phyloP scores from a whole-genome alignment of 83 land plant species.

The Picea mariana region DNA sequence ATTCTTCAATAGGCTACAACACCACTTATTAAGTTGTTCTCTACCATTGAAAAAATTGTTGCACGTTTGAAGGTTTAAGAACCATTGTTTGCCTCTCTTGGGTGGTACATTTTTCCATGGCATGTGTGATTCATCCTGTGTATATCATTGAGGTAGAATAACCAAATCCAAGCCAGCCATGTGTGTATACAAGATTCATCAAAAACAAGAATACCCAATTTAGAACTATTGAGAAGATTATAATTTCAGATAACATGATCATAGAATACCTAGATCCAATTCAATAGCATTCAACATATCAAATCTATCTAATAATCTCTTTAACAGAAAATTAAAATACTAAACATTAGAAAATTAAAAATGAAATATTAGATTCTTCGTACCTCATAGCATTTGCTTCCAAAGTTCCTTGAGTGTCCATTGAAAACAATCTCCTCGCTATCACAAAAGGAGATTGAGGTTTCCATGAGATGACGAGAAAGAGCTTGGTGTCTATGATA shows the following conservation, averaged over 20 bases:
- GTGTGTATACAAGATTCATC: neutral
- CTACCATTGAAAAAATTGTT: neutral
- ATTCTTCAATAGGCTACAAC: neutral
- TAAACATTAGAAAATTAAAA: neutral
- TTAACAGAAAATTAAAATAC: neutral
- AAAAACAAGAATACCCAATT: neutral
- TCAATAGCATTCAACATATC: neutral
- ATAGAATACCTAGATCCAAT: neutral
- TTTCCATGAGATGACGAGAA: too few relatives aligned
- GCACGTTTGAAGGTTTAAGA: neutral
- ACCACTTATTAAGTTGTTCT: neutral
- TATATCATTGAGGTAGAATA: neutral
- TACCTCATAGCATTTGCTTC: neutral
- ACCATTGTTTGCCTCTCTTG: neutral
- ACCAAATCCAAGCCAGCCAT: neutral
- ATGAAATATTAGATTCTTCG: neutral
- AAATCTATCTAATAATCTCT: neutral
- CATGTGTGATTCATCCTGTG: neutral
- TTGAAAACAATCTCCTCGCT: too few relatives aligned
- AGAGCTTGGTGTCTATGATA: too few relatives aligned
- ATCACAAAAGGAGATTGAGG: too few relatives aligned
- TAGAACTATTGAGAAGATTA: neutral
- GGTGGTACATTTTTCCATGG: neutral
- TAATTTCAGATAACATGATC: neutral
- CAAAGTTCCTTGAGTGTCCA: neutral